These are phyloP conservation scores for Russula olivacea DNA, from an alignment of 768 basidiomycete genomes.

Conservation along the genomic window DNA sequence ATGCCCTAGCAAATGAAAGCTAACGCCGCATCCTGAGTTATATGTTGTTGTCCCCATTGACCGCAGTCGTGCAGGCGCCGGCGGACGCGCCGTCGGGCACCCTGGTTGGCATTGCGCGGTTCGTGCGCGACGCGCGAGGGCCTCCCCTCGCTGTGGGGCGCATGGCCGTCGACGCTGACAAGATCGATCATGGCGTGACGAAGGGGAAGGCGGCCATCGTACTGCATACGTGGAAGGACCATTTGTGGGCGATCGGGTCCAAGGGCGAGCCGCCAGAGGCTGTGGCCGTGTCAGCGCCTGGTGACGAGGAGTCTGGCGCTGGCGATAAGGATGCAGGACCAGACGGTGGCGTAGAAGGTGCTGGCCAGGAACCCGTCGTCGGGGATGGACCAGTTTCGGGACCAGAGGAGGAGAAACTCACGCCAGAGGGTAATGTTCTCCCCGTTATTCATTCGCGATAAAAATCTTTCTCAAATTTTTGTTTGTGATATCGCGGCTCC, in stretches of 20 bases:
- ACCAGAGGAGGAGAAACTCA: slow-evolving; percentile 24
- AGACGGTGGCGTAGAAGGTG: slow-evolving; percentile 14
- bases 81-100: slow-evolving; percentile 40
- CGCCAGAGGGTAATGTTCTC: slow-evolving; percentile 29
- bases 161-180: slow-evolving; percentile 45
- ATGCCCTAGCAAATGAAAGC: slow-evolving; percentile 1
- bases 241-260: slow-evolving; percentile 66
- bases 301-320: slow-evolving; percentile 17
- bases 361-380: slow-evolving; percentile 28
- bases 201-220: slow-evolving; percentile 69
- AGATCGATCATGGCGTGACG: slow-evolving; percentile 37
- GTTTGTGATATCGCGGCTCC: neutral
- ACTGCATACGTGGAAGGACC: slow-evolving; percentile 72
- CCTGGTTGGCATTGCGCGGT: slow-evolving; percentile 59
- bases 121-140: slow-evolving; percentile 34
- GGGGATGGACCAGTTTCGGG: neutral
- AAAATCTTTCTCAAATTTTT: neutral
- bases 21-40: neutral
- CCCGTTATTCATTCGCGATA: neutral
- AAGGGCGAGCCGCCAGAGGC: slow-evolving; percentile 51
- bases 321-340: slow-evolving; percentile 19
- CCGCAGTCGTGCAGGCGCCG: slow-evolving; percentile 54
- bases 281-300: slow-evolving; percentile 13
- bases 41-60: neutral
- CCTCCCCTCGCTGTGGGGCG: slow-evolving; percentile 72